These are phyloP conservation scores for Clavispora carvajalis DNA, from an alignment of 805 yeast species.

Conservation along the genomic window DNA sequence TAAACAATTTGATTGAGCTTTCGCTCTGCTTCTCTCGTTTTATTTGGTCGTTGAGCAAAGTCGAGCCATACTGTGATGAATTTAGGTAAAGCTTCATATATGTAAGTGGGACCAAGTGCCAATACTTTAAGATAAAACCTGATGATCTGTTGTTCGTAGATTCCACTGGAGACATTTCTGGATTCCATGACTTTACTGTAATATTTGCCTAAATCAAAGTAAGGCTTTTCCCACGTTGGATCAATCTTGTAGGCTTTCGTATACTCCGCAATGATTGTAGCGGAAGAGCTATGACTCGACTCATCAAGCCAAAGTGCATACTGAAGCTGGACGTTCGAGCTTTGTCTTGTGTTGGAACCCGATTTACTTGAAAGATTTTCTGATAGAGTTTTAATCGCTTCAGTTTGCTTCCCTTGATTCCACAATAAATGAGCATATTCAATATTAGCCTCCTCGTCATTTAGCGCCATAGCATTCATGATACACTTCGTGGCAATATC, in stretches of 20 bases:
- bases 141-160: constrained; percentile 51
- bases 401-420: constrained; percentile 83
- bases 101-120: constrained; percentile 55
- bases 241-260: constrained; percentile 50
- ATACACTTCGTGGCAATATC: constrained; percentile 70
- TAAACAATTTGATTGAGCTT: constrained; percentile 43
- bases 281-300: constrained; percentile 78
- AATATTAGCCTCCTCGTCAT: constrained; percentile 47
- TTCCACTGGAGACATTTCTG: constrained; percentile 45
- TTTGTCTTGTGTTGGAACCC: constrained; percentile 13
- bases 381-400: constrained; percentile 67
- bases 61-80: constrained; percentile 91
- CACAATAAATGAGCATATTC: constrained; percentile 82
- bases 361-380: constrained; percentile 28
- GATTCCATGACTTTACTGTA: constrained; percentile 74
- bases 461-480: constrained; percentile 49
- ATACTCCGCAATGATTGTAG: constrained; percentile 67
- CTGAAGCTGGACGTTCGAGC: constrained; percentile 55
- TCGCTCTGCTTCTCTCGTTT: constrained; percentile 27
- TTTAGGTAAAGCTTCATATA: constrained; percentile 83
- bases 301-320: constrained; percentile 86
- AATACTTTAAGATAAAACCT: constrained; percentile 55
- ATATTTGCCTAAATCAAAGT: constrained; percentile 74
- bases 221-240: constrained; percentile 68
- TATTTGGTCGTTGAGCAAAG: constrained; percentile 39